A percentile compares a stretch with the other conserved stretches of the same genome.
Conservation (phyloP, 768 basidiomycete species). For the Podaxis pistillaris region DNA sequence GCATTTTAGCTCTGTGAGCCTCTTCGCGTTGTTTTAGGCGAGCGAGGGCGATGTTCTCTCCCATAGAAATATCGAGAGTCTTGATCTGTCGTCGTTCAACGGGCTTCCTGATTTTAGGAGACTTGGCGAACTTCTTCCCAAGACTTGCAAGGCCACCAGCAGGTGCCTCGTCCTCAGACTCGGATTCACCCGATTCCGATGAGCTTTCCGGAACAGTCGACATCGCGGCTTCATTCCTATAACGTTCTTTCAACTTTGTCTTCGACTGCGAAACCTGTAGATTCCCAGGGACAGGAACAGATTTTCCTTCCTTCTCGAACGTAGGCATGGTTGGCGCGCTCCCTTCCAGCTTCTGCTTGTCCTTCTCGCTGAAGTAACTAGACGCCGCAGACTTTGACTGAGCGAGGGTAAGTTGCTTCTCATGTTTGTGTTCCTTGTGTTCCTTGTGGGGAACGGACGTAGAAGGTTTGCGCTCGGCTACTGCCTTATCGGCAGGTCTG, state of each 20-base stretch:
- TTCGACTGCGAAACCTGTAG: conserved; percentile 10
- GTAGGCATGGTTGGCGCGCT: conserved; percentile 7
- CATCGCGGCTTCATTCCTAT: conserved; percentile 30
- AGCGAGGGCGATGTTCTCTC: conserved; percentile 44
- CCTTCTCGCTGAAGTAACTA: conserved; percentile 23
- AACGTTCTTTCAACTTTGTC: conserved; percentile 12
- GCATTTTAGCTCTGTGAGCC: conserved; percentile 57
- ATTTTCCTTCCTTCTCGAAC: conserved; percentile 10
- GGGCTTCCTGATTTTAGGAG: conserved; percentile 57
- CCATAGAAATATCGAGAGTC: conserved; percentile 52
- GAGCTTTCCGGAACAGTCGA: conserved; percentile 21
- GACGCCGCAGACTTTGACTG: conserved; percentile 19
- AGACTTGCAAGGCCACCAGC: conserved; percentile 51
- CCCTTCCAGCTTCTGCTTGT: conserved; percentile 18
- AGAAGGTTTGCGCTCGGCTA: conserved; percentile 12
- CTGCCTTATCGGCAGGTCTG: conserved; percentile 3
- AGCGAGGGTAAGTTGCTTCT: conserved; percentile 1
- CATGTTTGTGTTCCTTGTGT: background rate
- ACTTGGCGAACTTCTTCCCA: conserved; percentile 52
- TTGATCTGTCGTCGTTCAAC: conserved; percentile 62
- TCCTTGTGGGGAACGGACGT: background rate
- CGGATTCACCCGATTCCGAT: conserved; percentile 46
- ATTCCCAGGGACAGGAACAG: background rate
- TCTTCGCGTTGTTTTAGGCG: conserved; percentile 58
- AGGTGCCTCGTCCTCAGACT: conserved; percentile 46